phyloP scores from a whole-genome alignment of 495 filamentous ascomycete genomes.

The Aspergillus funiculosus region DNA sequence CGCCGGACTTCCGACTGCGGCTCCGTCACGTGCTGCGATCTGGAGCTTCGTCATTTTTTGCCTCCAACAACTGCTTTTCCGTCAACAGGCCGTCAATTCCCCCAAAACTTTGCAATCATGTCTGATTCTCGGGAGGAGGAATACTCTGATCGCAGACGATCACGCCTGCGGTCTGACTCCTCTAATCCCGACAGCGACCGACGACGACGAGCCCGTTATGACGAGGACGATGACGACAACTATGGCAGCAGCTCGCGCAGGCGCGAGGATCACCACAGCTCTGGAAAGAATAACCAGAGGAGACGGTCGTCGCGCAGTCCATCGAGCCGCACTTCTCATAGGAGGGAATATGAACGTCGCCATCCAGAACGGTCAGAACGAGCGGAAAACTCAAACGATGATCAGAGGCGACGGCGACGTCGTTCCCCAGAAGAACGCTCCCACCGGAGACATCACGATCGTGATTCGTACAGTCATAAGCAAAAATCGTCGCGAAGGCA shows the following conservation, averaged over 20 bases:
- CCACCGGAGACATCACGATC: slow-evolving; percentile 27
- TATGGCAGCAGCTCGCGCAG: slow-evolving; percentile 27
- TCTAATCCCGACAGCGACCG: slow-evolving; percentile 23
- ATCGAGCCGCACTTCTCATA: slow-evolving; percentile 17
- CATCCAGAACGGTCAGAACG: slow-evolving; percentile 27
- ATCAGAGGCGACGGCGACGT: slow-evolving; percentile 28
- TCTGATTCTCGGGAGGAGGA: slow-evolving; percentile 19
- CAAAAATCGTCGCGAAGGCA: slow-evolving; percentile 24
- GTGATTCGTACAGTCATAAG: slow-evolving; percentile 18
- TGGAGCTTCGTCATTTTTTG: neutral
- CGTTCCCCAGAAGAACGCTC: slow-evolving; percentile 25
- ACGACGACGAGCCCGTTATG: slow-evolving; percentile 23
- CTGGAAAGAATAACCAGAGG: slow-evolving; percentile 25
- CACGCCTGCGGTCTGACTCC: slow-evolving; percentile 20
- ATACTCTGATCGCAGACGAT: slow-evolving; percentile 16
- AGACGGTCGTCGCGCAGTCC: slow-evolving; percentile 31
- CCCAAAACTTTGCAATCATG: slow-evolving; percentile 19
- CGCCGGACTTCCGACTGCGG: slow-evolving; percentile 1
- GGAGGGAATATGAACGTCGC: slow-evolving; percentile 24
- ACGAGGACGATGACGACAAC: slow-evolving; percentile 19
- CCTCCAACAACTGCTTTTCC: neutral
- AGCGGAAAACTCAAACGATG: slow-evolving; percentile 23
- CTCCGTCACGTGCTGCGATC: neutral
- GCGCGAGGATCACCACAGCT: slow-evolving; percentile 30
- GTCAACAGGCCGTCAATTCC: slow-evolving; percentile 1